Base-by-base conservation (phyloP, 805 yeast genomes). In the Sugiyamaella floridensis region DNA sequence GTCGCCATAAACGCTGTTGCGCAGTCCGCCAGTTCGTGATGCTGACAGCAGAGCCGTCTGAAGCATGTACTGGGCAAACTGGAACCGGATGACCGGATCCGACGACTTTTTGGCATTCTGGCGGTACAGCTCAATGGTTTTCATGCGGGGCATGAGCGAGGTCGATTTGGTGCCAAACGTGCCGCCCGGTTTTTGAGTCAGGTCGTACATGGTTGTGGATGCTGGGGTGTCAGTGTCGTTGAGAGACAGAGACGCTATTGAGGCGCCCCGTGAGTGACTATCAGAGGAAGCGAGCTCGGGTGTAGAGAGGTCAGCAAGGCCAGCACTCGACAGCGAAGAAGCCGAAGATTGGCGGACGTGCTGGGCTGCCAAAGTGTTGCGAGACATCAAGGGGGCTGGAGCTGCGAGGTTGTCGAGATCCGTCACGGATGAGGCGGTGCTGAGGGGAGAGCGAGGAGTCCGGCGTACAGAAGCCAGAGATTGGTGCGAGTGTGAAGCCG, bases 61-160 rank as follows among this genome's bases (percentile, higher is more conserved):
- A 49, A 89, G 71, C 83, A 87, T 83, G 67, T 86, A 88, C 69
- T 89, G 93, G 1, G 97, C 97, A 65, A 87, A 89, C 63, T 89
- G 89, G 67, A 89, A 88, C 60, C 89, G 77, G n/a, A 88, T 84
- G 16, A 79, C 81, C 0, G 96, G 95, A 63, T 92, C 96, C 63
- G 83, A 84, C 18, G 89, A 80, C 62, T 83, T 86, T 60, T 84
- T 84, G 4, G 95, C 96, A 64, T 88, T 90, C 58, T 84, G 78
- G 51, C 93, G 77, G 71, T 92, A 90, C 74, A 88, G 76, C 59
- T 90, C 96, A 53, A 92, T 79, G 4, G 97, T 89, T 64, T 86
- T 82, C 69, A 85, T 77, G 57, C 93, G 77, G 16, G 95, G 90
- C 62, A 85, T 69, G 56, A 90, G 64, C n/a, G 58, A 51, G 16